Conservation (phyloP, 345 rosid species). For the Brassica napus region Da-Ae NC_063445.1:12516501-12517000, state of each 20-base stretch:
- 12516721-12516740: constrained; percentile 80
- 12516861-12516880: constrained; percentile 54
- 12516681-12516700: constrained; percentile 65
- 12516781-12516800: constrained; percentile 32
- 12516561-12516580: constrained; percentile 87
- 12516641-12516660: constrained; percentile 46
- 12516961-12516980: constrained; percentile 41
- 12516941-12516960: constrained; percentile 32
- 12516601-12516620: constrained; percentile 72
- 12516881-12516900: constrained; percentile 41
- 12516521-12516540: constrained; percentile 40
- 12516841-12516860: constrained; percentile 44
- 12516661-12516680: constrained; percentile 30
- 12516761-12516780: constrained; percentile 25
- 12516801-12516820: constrained; percentile 26
- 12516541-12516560: constrained; percentile 56
- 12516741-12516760: constrained; percentile 57
- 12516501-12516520: constrained; percentile 23
- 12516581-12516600: constrained; percentile 60
- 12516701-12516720: constrained; percentile 61
- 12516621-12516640: constrained; percentile 76
- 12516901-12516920: constrained; percentile 41
- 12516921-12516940: constrained; percentile 55
- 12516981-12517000: constrained; percentile 60
- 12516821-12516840: constrained; percentile 40